A percentile compares a stretch with the other conserved stretches of the same genome.
These are phyloP conservation scores for Boletales sp. DNA, from an alignment of 768 basidiomycete genomes.

Conservation along the genomic window DNA sequence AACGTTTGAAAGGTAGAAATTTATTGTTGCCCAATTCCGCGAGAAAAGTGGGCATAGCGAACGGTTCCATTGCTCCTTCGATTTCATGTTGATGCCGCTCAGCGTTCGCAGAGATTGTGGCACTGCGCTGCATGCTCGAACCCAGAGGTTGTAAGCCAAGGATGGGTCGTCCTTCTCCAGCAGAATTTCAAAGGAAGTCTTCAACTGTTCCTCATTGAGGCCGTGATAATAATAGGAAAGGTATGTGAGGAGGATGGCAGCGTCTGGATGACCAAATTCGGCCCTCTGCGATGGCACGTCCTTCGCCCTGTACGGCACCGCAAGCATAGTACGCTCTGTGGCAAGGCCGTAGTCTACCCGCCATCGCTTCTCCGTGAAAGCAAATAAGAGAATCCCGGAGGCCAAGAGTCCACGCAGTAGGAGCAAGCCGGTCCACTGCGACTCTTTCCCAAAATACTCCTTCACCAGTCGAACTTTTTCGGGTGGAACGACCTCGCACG, in stretches of 20 bases:
- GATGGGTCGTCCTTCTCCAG: conserved; percentile 39
- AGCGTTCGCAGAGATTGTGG: conserved; percentile 30
- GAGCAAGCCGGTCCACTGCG: conserved; percentile 37
- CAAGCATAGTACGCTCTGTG: conserved; percentile 38
- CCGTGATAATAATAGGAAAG: conserved; percentile 50
- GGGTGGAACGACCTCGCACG: background rate
- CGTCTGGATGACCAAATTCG: conserved; percentile 54
- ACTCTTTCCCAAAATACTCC: conserved; percentile 9
- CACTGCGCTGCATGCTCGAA: conserved; percentile 16
- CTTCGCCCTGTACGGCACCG: conserved; percentile 52
- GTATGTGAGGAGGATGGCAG: conserved; percentile 43
- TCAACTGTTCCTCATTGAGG: conserved; percentile 37
- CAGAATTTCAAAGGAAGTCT: conserved; percentile 35
- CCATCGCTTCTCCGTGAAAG: conserved; percentile 41
- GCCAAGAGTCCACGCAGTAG: conserved; percentile 45
- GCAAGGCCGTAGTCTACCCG: conserved; percentile 52
- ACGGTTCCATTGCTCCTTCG: conserved; percentile 28
- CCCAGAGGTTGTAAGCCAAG: conserved; percentile 42
- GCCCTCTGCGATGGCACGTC: conserved; percentile 44
- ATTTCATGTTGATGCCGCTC: conserved; percentile 41
- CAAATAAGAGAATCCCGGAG: conserved; percentile 37
- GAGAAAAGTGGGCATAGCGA: conserved; percentile 34
- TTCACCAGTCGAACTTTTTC: background rate
- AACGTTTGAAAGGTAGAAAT: conserved; percentile 44
- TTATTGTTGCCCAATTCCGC: conserved; percentile 35